Evolutionary conservation across 2,329 filamentous ascomycete genomes (phyloP), one percentile per base, ranked within the genome.

Genomic region (Aureobasidium sp.): DNA sequence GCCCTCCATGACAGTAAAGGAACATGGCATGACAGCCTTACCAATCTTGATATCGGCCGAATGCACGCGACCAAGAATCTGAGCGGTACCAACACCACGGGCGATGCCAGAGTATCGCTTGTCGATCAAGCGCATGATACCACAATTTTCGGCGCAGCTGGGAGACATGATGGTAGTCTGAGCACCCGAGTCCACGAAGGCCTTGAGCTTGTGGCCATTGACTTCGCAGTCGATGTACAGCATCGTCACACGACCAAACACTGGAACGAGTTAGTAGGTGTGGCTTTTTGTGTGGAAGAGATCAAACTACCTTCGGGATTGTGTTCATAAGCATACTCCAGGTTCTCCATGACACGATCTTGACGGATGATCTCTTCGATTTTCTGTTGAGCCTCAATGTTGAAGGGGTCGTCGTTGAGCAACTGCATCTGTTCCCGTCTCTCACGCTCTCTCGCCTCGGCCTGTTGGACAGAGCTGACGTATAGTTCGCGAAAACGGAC

Each of bases 111-210:
- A 88, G 72, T 94, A 99, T 48, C 94, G 87, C 68, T 85, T 89
- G 76, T 99, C 94, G 61, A 99, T 90, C 14, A 99, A 84, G 53
- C 93, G 88, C 89, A 96, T 96, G 74, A 99, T 97, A 68, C 91
- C 91, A 72, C 94, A 99, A 9, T 86, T 83, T 71, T 96, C 90
- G 30, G 94, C 94, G 71, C 91, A 97, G 29, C 86, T 82, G 5
- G 94, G 94, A 5, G 93, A 97, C 94, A 99, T 99, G 78, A 99
- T 97, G 57, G 94, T 99, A 30, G 93, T 91, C 77, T 99, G 94
- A 29, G 94, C 94, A 64, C 94, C 94, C 2, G 94, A 97, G 74
- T 99, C 94, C 63, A 99, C 94, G 67, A 99, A 88, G 3, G 93
- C 94, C 78, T 97, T 97, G 69, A 99, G 87, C 62, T 89, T 90